A percentile compares a stretch with the other conserved stretches of the same genome.
These are phyloP conservation scores for Neospora caninum DNA, from an alignment of 169 alveolate genomes.

Conservation along the genomic window DNA sequence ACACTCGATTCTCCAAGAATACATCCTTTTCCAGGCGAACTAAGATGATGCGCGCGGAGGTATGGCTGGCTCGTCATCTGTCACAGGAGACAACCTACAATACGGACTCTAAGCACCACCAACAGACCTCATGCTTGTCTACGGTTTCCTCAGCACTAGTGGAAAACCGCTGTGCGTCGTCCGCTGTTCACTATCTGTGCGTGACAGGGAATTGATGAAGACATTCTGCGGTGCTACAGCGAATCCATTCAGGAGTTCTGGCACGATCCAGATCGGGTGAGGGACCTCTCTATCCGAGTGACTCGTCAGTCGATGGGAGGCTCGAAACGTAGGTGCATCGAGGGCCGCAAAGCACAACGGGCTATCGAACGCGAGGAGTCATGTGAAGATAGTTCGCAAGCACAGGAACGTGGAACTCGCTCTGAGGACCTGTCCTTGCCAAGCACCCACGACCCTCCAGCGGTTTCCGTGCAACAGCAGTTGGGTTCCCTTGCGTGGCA, in stretches of 20 bases:
- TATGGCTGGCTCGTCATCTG: background rate
- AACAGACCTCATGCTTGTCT: too few relatives aligned
- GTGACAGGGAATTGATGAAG: constrained; percentile 43
- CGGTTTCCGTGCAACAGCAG: constrained; percentile 13
- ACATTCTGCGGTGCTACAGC: constrained; percentile 47
- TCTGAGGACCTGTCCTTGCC: background rate
- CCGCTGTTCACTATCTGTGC: background rate
- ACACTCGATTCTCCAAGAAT: constrained; percentile 59
- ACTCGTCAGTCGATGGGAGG: constrained; percentile 44
- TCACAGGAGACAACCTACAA: too few relatives aligned
- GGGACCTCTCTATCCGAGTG: constrained; percentile 51
- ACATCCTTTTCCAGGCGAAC: constrained; percentile 54
- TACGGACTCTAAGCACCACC: too few relatives aligned
- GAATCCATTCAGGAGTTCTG: constrained; percentile 54
- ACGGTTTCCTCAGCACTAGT: too few relatives aligned
- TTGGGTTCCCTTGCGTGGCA: constrained; percentile 4
- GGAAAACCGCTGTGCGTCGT: background rate
- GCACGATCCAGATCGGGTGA: constrained; percentile 47
- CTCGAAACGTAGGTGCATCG: background rate
- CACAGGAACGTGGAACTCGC: background rate
- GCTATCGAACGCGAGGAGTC: background rate
- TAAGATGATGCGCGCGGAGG: constrained; percentile 61
- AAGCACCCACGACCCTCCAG: background rate
- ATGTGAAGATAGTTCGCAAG: background rate
- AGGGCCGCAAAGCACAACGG: background rate